Conservation (phyloP, 257 asterid genomes). For the Solanum habrochaites region DNA sequence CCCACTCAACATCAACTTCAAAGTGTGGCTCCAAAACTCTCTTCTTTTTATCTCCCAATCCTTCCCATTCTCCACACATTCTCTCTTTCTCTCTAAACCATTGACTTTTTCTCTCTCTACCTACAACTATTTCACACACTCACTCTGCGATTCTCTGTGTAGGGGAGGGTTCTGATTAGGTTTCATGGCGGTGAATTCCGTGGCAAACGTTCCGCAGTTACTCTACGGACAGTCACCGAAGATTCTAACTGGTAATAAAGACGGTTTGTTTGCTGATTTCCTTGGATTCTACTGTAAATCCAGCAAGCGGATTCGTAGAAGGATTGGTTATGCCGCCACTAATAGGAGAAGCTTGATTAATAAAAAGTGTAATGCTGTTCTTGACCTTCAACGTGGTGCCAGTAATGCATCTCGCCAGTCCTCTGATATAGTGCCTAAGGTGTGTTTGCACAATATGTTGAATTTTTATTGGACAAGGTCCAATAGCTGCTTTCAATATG, state of each 20-base stretch:
- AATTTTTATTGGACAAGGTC: neutral
- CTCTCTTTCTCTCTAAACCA: neutral
- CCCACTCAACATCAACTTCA: neutral
- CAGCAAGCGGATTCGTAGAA: slow-evolving; percentile 16
- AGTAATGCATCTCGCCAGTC: slow-evolving; percentile 1
- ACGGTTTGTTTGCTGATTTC: slow-evolving; percentile 21
- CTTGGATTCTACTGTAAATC: slow-evolving; percentile 18
- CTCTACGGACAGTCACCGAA: slow-evolving; percentile 14
- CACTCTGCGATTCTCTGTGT: neutral
- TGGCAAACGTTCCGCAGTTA: slow-evolving; percentile 25
- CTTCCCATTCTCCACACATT: slow-evolving; percentile 17
- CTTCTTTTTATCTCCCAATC: slow-evolving; percentile 9
- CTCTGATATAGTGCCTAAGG: neutral
- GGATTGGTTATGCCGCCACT: slow-evolving; percentile 12
- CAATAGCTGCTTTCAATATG: neutral
- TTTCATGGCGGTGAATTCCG: slow-evolving; percentile 21
- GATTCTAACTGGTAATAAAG: neutral
- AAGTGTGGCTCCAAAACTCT: slow-evolving; percentile 10
- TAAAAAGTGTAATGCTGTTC: slow-evolving; percentile 23
- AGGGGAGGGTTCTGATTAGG: neutral
- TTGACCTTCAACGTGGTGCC: slow-evolving; percentile 17
- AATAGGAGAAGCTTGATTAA: slow-evolving; percentile 2
- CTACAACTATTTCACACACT: neutral
- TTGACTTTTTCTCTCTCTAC: neutral
- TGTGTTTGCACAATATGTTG: neutral